Conservation (phyloP, 805 yeast genomes). For the Scheffersomyces amazonensis region DNA sequence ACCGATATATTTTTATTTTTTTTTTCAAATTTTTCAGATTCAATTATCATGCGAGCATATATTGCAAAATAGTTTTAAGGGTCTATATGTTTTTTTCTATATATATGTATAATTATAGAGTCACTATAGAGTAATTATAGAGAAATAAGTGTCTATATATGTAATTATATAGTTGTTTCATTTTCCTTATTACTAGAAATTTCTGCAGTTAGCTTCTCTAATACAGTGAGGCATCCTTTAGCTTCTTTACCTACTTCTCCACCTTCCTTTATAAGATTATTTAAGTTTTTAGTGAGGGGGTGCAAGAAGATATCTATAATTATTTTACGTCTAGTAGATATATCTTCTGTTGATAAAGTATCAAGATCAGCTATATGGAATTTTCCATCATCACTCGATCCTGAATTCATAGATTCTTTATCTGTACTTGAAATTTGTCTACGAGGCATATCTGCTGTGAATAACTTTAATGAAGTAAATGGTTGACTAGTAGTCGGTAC, state of each 20-base stretch:
- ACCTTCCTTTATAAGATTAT: slow-evolving; percentile 59
- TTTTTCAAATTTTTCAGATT: too few relatives aligned
- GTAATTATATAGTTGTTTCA: too few relatives aligned
- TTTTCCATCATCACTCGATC: slow-evolving; percentile 18
- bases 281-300: slow-evolving; percentile 50
- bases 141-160: too few relatives aligned
- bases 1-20: too few relatives aligned
- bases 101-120: too few relatives aligned
- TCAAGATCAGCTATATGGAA: slow-evolving; percentile 37
- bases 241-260: slow-evolving; percentile 65
- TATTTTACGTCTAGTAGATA: slow-evolving; percentile 50
- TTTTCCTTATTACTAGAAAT: neutral
- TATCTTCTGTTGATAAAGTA: slow-evolving; percentile 57
- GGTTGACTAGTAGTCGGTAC: slow-evolving; percentile 53
- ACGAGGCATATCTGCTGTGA: slow-evolving; percentile 33
- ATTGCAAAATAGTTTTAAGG: too few relatives aligned
- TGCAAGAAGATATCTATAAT: slow-evolving; percentile 51
- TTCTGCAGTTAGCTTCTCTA: slow-evolving; percentile 5
- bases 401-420: neutral
- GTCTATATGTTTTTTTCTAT: too few relatives aligned
- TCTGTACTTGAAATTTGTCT: neutral
- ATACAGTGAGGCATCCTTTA: slow-evolving; percentile 17
- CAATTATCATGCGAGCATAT: too few relatives aligned
- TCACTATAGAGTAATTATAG: too few relatives aligned
- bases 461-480: slow-evolving; percentile 60